Base-by-base conservation (phyloP, 441 rosid genomes). In the Monsonia emarginata region DNA sequence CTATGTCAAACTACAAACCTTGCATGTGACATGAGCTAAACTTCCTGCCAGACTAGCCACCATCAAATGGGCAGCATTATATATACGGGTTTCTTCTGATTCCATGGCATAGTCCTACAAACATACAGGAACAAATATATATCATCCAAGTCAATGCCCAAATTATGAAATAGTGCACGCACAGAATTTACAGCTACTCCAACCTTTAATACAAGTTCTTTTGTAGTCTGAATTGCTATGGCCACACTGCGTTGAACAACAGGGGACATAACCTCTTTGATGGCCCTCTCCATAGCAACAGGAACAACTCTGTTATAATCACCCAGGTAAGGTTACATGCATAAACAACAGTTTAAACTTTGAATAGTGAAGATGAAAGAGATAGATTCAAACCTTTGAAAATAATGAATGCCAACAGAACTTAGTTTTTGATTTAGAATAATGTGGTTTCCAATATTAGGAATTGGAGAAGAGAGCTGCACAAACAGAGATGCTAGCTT, bases 11-110 rank as follows among this genome's bases (percentile, higher is more conserved):
- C 56, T 74, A 26, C 61, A 22, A 75, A 91, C 98, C 99, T 95
- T 95, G 99, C 99, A 95, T 22, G 98, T 91, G 56, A 88, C 99
- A 80, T 95, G 99, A 70, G 99, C 99, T 40, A 95, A 78, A 84
- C 99, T 95, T 79, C 97, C 98, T 38, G 98, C 93, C 81, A 95
- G 79, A 79, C 97, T 91, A 26, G 98, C 98, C 75, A 90, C 99
- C 99, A 95, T 95, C 85, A 91, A 84, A 75, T 90, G 97, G 22
- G 99, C 98, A 3, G 98, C 98, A 78, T 85, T 87, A 79, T 87
- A 86, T 68, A 95, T 90, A 22, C 96, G 88, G 31, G 88, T 85
- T 80, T 95, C 98, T 63, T 95, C 99, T 8, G 90, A 83, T 76
- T 95, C 99, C 88, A 83, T 73, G 16, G 95, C 86, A 80, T 95